Conservation (phyloP, 1,139 yeast species). For the Protomyces arabidopsidicola region DNA sequence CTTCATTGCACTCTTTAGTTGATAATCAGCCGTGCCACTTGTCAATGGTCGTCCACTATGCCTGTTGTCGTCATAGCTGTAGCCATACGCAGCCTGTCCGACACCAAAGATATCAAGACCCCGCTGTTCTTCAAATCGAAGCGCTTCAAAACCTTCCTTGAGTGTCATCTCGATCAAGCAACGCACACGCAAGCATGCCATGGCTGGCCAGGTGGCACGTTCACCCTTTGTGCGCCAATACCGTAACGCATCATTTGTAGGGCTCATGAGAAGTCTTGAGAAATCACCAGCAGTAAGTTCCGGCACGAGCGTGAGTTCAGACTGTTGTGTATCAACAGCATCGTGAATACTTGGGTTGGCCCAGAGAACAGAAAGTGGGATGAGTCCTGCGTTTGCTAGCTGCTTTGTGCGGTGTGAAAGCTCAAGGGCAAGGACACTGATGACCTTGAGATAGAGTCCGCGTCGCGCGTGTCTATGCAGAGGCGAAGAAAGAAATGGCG, state of each 20-base stretch:
- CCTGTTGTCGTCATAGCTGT: neutral
- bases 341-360: slow-evolving; percentile 70
- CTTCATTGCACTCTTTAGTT: neutral
- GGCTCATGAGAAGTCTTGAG: slow-evolving; percentile 70
- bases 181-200: slow-evolving; percentile 79
- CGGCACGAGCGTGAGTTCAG: slow-evolving; percentile 74
- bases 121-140: slow-evolving; percentile 9
- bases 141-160: slow-evolving; percentile 42
- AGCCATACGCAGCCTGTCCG: neutral
- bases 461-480: slow-evolving; percentile 46
- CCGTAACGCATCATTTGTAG: slow-evolving; percentile 64
- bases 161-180: slow-evolving; percentile 86
- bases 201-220: slow-evolving; percentile 86
- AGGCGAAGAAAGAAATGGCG: slow-evolving; percentile 80
- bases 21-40: neutral
- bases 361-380: slow-evolving; percentile 81
- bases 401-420: slow-evolving; percentile 78
- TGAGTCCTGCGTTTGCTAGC: slow-evolving; percentile 69
- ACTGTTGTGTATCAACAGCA: slow-evolving; percentile 26
- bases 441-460: slow-evolving; percentile 43
- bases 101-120: neutral
- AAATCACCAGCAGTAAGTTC: slow-evolving; percentile 65
- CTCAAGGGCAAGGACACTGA: slow-evolving; percentile 55
- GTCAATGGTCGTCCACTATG: neutral
- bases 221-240: slow-evolving; percentile 93